Base-by-base conservation (phyloP, 305 asterid species). In the Rubia peregrina region DNA sequence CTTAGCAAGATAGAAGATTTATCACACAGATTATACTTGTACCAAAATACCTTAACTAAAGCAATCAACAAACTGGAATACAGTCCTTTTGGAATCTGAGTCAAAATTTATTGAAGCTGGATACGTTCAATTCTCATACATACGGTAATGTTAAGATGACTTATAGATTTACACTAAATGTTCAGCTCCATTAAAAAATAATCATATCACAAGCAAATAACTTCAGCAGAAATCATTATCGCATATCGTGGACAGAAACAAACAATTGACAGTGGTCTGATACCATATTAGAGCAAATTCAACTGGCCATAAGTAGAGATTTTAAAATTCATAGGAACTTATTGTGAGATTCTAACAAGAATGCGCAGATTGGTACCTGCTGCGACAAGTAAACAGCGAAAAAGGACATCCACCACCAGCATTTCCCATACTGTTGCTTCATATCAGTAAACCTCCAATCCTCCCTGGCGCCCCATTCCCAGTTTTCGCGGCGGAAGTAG, bases 381-480 rank as follows among this genome's bases (percentile, higher is more conserved):
- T 93, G 97, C 65, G 95, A 78, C 38, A 81, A 44, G 77, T 90
- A 93, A 73, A 93, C 80, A 26, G 92, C 87, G 68, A 93, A 93
- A 81, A 93, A 85, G 19, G 98, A 93, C 61, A 87, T 65, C 98
- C 98, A 90, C 97, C 98, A 93, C 97, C 96, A 93, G 70, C 79
- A 72, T 21, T 76, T 70, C 40, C 95, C 91, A n/a, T 82, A 90
- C 80, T 88, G 90, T 8, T 40, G 75, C 48, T 84, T 78, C 88
- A 93, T 73, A 77, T 90, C 96, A 36, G 80, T 80, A 60, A 90
- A 93, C 71, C 98, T 84, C 98, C 96, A 93, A 79, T 90, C 98
- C 78, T 93, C 96, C 65, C 92, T 85, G 44, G 84, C 88, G 36
- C 97, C 97, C 94, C 96, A 93, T 71, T 89, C 94, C 97, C 98